Percentiles rank a stretch among this genome's conserved stretches.
phyloP scores from a whole-genome alignment of 768 basidiomycete genomes.

The Austroboletus eburneus region DNA sequence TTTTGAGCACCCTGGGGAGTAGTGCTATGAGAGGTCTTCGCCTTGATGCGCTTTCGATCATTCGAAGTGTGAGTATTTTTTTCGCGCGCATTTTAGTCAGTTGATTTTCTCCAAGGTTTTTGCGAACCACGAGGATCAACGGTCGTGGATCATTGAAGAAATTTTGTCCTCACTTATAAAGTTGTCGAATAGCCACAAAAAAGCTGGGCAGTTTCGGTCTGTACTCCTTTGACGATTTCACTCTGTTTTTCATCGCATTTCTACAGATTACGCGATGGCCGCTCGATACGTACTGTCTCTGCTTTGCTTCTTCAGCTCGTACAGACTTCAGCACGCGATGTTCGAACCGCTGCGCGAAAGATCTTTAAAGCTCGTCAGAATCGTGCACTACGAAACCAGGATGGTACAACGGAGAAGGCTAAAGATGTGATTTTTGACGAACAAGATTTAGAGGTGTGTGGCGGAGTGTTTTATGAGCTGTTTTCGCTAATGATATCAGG shows the following conservation, averaged over 20 bases:
- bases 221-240: slow-evolving; percentile 17
- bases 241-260: background rate
- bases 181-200: slow-evolving; percentile 84
- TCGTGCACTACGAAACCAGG: slow-evolving; percentile 58
- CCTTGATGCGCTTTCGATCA: slow-evolving; percentile 75
- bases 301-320: slow-evolving; percentile 94
- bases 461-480: background rate
- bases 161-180: slow-evolving; percentile 88
- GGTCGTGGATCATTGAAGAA: slow-evolving; percentile 98
- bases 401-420: slow-evolving; percentile 48
- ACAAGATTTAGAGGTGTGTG: slow-evolving; percentile 55
- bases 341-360: slow-evolving; percentile 62
- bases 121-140: slow-evolving; percentile 83
- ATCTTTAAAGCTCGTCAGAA: slow-evolving; percentile 62
- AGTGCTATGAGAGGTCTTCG: slow-evolving; percentile 80
- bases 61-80: slow-evolving; percentile 66
- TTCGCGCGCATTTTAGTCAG: background rate
- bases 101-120: slow-evolving; percentile 82
- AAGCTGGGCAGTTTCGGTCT: slow-evolving; percentile 84
- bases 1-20: slow-evolving; percentile 66
- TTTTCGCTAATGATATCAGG: slow-evolving; percentile 37
- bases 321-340: slow-evolving; percentile 88
- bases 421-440: slow-evolving; percentile 61
- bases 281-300: slow-evolving; percentile 89
- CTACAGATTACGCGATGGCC: slow-evolving; percentile 81